phyloP scores from a whole-genome alignment of 225 moss, liverwort and hornwort species.

The Pseudisothecium myosuroides region DNA sequence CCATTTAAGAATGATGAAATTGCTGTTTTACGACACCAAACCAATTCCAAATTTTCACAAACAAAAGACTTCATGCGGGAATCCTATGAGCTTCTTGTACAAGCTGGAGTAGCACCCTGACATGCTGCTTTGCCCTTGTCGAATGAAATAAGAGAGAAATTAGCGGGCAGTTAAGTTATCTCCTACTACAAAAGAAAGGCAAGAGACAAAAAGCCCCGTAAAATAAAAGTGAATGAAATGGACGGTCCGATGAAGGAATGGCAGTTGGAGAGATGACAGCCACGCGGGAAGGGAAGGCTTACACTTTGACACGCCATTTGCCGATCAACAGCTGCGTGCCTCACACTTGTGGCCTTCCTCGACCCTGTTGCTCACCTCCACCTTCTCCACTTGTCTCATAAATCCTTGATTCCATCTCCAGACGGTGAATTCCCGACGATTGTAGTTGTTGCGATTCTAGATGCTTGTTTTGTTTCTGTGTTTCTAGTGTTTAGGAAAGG shows the following conservation, averaged over 20 bases:
- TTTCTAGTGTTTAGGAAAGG: not conserved
- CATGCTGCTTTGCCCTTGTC: not conserved
- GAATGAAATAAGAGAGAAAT: not conserved
- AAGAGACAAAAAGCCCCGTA: not conserved
- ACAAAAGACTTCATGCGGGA: not conserved
- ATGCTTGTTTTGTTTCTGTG: not conserved
- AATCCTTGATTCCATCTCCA: not conserved
- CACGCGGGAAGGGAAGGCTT: conserved; percentile 13
- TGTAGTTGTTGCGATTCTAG: not conserved
- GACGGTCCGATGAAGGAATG: conserved; percentile 5
- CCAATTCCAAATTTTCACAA: not conserved
- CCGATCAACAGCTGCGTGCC: not conserved
- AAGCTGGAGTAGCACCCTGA: not conserved
- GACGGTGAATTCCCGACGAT: not conserved
- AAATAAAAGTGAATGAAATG: conserved; percentile 2
- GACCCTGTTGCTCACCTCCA: not conserved
- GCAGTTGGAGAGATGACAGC: conserved; percentile 11
- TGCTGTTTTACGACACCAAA: not conserved
- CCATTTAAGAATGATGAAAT: not conserved
- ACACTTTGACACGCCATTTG: conserved; percentile 13
- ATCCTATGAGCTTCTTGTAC: not conserved
- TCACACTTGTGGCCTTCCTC: not conserved
- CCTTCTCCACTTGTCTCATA: not conserved
- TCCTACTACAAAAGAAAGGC: not conserved
- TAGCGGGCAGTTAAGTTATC: not conserved